Evolutionary conservation across 1,284 basidiomycete species (phyloP), one percentile per base, ranked within the genome.

Genomic region (Sanguinoderma infundibulare): DNA sequence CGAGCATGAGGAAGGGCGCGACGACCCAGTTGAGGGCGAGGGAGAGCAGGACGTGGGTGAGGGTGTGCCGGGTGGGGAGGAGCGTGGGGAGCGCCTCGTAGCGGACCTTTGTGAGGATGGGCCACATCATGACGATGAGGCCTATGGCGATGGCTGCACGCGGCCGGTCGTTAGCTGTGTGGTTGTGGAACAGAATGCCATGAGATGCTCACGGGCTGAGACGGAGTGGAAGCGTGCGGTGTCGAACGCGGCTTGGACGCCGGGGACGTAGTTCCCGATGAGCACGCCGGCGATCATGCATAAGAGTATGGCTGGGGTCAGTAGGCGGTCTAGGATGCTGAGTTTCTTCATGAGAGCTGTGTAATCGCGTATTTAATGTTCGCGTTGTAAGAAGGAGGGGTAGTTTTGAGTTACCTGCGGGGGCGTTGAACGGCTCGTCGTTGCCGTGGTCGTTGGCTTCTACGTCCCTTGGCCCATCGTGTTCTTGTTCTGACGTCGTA

Each of bases 121-220:
- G 94, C 90, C 92, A 95, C 90, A 96, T 96, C 94, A 96, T 96
- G 56, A 94, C 79, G 26, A 95, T 84, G 60, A 92, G 84, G 1
- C 91, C 92, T 40, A 92, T 79, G 1, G 87, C 87, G 56, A 94
- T 91, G 0, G 91, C 91, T 93, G n/a, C n/a, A n/a, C n/a, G n/a
- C n/a, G n/a, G n/a, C n/a, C n/a, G n/a, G n/a, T n/a, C n/a, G n/a
- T n/a, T n/a, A n/a, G n/a, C n/a, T n/a, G n/a, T n/a, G 12, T 17
- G 2, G 24, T 14, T 15, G 10, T 28, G 5, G 24, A 26, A 26
- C 17, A 46, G 38, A 39, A n/a, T 7, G 14, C 20, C n/a, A n/a
- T n/a, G 7, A 70, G 61, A 14, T 59, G 80, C 85, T 75, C 72
- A 89, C 87, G 87, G 42, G 84, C 79, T 20, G 86, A 89, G 36